These are phyloP conservation scores for Athelia sp. DNA, from an alignment of 1,284 basidiomycete genomes.

Conservation along the genomic window DNA sequence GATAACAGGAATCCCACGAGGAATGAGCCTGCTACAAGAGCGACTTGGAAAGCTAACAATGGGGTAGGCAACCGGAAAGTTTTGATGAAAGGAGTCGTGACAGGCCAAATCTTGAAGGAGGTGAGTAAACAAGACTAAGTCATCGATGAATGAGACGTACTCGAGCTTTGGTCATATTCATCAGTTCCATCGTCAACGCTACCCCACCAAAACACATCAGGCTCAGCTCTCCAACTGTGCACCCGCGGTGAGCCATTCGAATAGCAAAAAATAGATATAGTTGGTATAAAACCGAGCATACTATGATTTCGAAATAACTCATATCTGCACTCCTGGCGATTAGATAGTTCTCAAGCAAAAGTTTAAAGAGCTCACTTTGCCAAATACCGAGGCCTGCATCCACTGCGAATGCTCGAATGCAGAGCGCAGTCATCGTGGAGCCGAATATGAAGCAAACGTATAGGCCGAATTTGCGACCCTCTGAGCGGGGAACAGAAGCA, in stretches of 20 bases:
- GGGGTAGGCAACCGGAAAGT: constrained; percentile 94
- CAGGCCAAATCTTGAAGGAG: constrained; percentile 64
- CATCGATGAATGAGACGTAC: constrained; percentile 38
- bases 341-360: constrained; percentile 5
- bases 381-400: constrained; percentile 48
- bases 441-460: constrained; percentile 59
- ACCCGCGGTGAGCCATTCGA: constrained; percentile 86
- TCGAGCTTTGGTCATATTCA: constrained; percentile 77
- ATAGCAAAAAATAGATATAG: constrained; percentile 87
- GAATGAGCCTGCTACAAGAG: constrained; percentile 90
- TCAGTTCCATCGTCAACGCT: constrained; percentile 79
- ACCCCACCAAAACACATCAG: constrained; percentile 87
- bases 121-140: constrained; percentile 6
- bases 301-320: constrained; percentile 71
- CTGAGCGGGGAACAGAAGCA: constrained; percentile 71
- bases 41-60: constrained; percentile 88
- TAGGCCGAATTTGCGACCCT: constrained; percentile 52
- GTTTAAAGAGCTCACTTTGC: constrained; percentile 39
- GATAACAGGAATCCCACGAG: constrained; percentile 92
- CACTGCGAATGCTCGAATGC: constrained; percentile 41
- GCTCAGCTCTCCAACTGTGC: constrained; percentile 92
- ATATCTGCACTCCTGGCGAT: constrained; percentile 48
- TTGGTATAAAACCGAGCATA: constrained; percentile 84
- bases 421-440: constrained; percentile 43
- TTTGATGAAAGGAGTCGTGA: constrained; percentile 83